phyloP scores from a whole-genome alignment of 208 protist species.

The Wallacemonas rigidus region DNA sequence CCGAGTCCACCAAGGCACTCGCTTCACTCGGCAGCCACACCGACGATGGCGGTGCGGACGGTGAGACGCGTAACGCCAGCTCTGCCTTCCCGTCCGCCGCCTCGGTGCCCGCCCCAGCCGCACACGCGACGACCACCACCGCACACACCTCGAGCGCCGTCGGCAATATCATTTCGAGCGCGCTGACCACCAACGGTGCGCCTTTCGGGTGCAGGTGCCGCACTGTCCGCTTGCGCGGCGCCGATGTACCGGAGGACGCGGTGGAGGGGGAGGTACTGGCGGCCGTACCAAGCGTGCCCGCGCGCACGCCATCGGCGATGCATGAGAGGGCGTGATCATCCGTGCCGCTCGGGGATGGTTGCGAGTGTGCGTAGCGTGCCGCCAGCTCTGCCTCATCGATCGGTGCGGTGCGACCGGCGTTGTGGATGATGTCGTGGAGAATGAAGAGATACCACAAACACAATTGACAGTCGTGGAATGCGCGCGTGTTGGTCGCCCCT shows the following conservation, averaged over 20 bases:
- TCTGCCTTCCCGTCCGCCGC: no score
- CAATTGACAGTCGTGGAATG: conserved; percentile 22
- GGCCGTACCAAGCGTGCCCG: no score
- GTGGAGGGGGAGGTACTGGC: no score
- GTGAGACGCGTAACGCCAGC: neutral
- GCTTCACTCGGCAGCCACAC: no score
- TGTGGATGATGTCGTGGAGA: conserved; percentile 52
- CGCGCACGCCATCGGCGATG: neutral
- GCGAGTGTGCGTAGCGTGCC: neutral
- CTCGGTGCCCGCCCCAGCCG: no score
- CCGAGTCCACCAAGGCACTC: no score
- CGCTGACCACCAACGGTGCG: neutral
- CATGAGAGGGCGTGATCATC: neutral
- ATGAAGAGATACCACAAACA: conserved; percentile 51
- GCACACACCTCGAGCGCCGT: conserved; percentile 11
- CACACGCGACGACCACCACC: conserved; percentile 16
- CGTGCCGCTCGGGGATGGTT: neutral
- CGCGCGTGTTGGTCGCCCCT: conserved; percentile 12
- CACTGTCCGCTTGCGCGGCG: neutral
- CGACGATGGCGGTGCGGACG: neutral
- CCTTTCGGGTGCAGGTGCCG: neutral
- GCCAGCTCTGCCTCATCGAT: neutral
- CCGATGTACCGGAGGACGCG: no score
- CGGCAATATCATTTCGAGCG: conserved; percentile 1
- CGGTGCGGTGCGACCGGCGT: conserved; percentile 19